phyloP scores from a whole-genome alignment of 2,329 filamentous ascomycete genomes.

The Diaporthe ampelina region DNA sequence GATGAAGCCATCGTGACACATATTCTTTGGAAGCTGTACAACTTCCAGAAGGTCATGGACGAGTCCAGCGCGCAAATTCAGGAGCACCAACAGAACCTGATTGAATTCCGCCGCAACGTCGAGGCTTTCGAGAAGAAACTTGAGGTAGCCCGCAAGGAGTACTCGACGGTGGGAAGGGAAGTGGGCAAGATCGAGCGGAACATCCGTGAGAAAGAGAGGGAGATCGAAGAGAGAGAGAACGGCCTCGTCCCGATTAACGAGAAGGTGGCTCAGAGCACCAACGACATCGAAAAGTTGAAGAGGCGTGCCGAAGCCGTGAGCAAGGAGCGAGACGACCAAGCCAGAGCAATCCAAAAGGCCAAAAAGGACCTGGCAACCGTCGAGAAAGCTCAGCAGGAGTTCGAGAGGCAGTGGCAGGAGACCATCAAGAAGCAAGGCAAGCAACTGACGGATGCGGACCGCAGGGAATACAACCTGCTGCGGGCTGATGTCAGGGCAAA shows the following conservation, averaged over 20 bases:
- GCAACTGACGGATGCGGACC: conserved; percentile 86
- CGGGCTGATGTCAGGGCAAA: conserved; percentile 87
- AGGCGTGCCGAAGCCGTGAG: conserved; percentile 77
- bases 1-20: conserved; percentile 94
- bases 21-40: conserved; percentile 96
- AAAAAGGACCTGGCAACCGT: conserved; percentile 86
- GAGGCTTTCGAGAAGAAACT: conserved; percentile 86
- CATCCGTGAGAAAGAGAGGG: conserved; percentile 88
- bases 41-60: conserved; percentile 94
- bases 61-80: conserved; percentile 92
- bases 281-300: conserved; percentile 77
- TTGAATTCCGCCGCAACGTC: conserved; percentile 90
- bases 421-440: conserved; percentile 88
- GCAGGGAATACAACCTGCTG: conserved; percentile 89
- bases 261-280: conserved; percentile 85
- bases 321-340: conserved; percentile 83
- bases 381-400: conserved; percentile 90
- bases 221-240: conserved; percentile 88
- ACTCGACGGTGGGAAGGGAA: conserved; percentile 81
- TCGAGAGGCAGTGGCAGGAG: conserved; percentile 89
- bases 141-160: conserved; percentile 86
- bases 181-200: conserved; percentile 85
- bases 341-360: conserved; percentile 76
- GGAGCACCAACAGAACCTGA: conserved; percentile 93
- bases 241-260: conserved; percentile 90